phyloP scores from a whole-genome alignment of 2,329 filamentous ascomycete species.

The Scedosporium boydii region DNA sequence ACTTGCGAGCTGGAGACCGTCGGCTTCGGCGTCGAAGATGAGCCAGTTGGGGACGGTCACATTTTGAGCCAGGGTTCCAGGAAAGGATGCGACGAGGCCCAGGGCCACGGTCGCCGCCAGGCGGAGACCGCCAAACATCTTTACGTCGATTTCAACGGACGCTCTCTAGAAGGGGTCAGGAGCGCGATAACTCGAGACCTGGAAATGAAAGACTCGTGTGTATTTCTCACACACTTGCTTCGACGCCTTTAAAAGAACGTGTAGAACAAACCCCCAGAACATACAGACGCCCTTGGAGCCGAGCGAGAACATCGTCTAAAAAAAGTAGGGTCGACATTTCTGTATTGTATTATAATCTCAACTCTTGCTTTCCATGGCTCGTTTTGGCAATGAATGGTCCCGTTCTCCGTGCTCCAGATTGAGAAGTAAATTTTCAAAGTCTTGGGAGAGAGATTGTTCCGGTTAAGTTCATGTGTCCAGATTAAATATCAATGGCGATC shows the following conservation, averaged over 20 bases:
- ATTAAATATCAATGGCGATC: not conserved
- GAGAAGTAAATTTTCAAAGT: not conserved
- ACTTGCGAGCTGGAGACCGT: slow-evolving; percentile 24
- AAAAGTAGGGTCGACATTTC: not conserved
- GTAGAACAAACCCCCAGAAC: not conserved
- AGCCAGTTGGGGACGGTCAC: slow-evolving; percentile 36
- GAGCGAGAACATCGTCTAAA: not conserved
- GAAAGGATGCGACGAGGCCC: slow-evolving; percentile 4
- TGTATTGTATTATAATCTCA: not conserved
- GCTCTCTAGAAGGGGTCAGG: not conserved
- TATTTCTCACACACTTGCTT: not conserved
- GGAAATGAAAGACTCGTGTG: not conserved
- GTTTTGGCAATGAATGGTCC: not conserved
- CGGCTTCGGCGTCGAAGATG: slow-evolving; percentile 21
- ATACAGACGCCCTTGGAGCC: not conserved
- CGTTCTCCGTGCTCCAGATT: not conserved
- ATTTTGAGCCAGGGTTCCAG: slow-evolving; percentile 14
- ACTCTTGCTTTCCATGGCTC: not conserved
- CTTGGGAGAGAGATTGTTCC: not conserved
- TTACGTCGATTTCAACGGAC: not conserved
- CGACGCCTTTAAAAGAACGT: not conserved
- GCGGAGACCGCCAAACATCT: not conserved
- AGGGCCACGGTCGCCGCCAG: not conserved
- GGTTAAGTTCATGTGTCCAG: slow-evolving; percentile 2
- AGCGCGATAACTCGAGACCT: not conserved